phyloP scores from a whole-genome alignment of 345 rosid genomes.

The Camelina hispida region DNA sequence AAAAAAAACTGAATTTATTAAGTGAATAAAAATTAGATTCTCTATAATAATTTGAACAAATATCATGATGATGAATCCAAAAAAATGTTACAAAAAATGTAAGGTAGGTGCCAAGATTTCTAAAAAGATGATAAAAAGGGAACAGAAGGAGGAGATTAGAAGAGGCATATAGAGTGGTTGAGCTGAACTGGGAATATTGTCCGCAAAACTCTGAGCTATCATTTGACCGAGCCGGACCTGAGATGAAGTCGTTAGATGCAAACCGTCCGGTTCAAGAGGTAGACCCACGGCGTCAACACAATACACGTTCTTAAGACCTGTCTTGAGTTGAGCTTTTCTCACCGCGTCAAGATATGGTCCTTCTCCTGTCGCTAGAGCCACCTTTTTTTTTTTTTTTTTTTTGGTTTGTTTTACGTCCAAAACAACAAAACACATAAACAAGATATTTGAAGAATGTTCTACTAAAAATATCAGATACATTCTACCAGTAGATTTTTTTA shows the following conservation, averaged over 20 bases:
- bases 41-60: not conserved
- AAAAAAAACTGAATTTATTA: not conserved
- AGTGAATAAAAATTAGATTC: not conserved
- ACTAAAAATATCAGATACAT: not conserved
- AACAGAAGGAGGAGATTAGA: constrained; percentile 10
- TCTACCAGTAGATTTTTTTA: not conserved
- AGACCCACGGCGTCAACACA: constrained; percentile 79
- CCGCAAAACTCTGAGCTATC: constrained; percentile 62
- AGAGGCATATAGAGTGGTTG: constrained; percentile 22
- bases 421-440: not conserved
- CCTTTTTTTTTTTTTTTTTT: too few relatives aligned
- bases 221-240: constrained; percentile 72
- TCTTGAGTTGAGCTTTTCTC: constrained; percentile 64
- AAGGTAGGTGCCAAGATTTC: constrained; percentile 5
- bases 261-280: constrained; percentile 64
- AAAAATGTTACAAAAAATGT: constrained; percentile 1
- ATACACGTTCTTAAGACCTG: constrained; percentile 55
- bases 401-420: constrained; percentile 22
- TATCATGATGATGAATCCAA: not conserved
- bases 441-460: constrained; percentile 11
- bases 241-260: constrained; percentile 74
- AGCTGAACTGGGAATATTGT: constrained; percentile 34
- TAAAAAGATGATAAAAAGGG: not conserved
- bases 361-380: constrained; percentile 66
- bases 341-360: constrained; percentile 62